Evolutionary conservation across 495 filamentous ascomycete genomes (phyloP).

Genomic region (Podospora conica): DNA sequence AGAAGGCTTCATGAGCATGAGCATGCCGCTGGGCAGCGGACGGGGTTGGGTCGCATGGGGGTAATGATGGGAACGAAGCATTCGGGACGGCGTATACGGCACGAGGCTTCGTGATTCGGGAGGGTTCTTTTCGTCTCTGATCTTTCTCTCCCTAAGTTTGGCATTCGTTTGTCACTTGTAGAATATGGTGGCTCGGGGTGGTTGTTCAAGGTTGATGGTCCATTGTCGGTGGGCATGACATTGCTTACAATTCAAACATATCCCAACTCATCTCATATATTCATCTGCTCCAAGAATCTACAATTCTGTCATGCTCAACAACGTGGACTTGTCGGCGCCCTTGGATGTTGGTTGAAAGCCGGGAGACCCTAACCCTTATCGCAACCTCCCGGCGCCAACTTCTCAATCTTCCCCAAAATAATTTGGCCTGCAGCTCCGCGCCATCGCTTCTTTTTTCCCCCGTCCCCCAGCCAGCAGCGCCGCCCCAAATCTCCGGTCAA

Average conservation of each 20-base stretch:
- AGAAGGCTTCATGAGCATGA: constrained; percentile 2
- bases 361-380: not conserved
- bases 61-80: not conserved
- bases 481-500: not conserved
- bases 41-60: not conserved
- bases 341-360: no score
- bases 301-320: no score
- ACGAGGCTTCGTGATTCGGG: not conserved
- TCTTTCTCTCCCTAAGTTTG: not conserved
- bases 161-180: not conserved
- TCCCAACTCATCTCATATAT: not conserved
- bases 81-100: not conserved
- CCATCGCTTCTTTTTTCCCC: not conserved
- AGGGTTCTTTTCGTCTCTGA: not conserved
- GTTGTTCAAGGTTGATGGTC: no score
- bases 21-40: no score
- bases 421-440: not conserved
- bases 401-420: not conserved
- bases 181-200: not conserved
- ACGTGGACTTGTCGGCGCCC: no score
- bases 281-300: no score
- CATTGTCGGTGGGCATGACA: not conserved
- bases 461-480: not conserved
- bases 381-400: not conserved
- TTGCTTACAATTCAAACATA: not conserved